phyloP scores from a whole-genome alignment of 2,329 filamentous ascomycete genomes.

The Xylariaceae sp. region DNA sequence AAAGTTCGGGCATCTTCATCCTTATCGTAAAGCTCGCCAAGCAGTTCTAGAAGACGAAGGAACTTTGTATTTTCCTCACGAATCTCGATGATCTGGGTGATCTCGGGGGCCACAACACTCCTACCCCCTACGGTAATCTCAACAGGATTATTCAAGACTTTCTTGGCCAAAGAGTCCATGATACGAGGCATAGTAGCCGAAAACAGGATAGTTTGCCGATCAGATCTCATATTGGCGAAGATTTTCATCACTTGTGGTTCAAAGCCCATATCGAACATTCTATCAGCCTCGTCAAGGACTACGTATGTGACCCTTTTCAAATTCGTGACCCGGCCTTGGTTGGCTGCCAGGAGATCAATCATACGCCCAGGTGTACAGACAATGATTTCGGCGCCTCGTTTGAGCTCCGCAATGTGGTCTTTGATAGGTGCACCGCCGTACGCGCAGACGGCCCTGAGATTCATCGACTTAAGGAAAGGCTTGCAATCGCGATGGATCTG shows the following conservation, averaged over 20 bases:
- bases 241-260: slow-evolving; percentile 98
- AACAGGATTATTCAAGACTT: slow-evolving; percentile 76
- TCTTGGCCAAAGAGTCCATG: slow-evolving; percentile 85
- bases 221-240: slow-evolving; percentile 81
- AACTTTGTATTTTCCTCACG: slow-evolving; percentile 80
- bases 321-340: slow-evolving; percentile 90
- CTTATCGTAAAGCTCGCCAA: slow-evolving; percentile 78
- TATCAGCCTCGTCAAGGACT: slow-evolving; percentile 93
- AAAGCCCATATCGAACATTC: slow-evolving; percentile 99
- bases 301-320: slow-evolving; percentile 85
- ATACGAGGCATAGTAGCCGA: slow-evolving; percentile 94
- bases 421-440: slow-evolving; percentile 95
- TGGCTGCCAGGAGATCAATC: slow-evolving; percentile 91
- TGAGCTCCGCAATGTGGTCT: slow-evolving; percentile 94
- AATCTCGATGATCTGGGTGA: slow-evolving; percentile 88
- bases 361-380: slow-evolving; percentile 93
- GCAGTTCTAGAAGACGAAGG: slow-evolving; percentile 71
- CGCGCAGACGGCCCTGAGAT: slow-evolving; percentile 80
- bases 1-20: slow-evolving; percentile 87
- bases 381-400: slow-evolving; percentile 89
- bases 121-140: slow-evolving; percentile 89
- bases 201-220: slow-evolving; percentile 90
- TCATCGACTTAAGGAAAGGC: slow-evolving; percentile 82
- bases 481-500: slow-evolving; percentile 95
- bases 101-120: slow-evolving; percentile 82